phyloP scores from a whole-genome alignment of 192 early-diverging fungal genomes.

The Thamnidium elegans region DNA sequence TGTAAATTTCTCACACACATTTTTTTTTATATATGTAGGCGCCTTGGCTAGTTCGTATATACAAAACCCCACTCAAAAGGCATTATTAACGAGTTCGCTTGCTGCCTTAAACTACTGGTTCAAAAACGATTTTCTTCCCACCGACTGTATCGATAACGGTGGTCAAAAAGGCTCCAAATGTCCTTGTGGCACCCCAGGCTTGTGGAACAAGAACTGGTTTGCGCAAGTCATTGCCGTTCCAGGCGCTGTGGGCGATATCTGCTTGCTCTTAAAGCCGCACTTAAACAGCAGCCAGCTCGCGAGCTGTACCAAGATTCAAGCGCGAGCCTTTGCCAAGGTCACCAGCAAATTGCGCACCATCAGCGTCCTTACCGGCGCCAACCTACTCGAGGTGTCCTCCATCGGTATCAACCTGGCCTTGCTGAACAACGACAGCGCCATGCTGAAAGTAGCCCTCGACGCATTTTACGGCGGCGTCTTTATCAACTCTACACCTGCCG shows the following conservation, averaged over 20 bases:
- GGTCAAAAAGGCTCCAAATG: constrained; percentile 16
- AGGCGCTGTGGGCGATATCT: constrained; percentile 4
- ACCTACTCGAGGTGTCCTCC: constrained; percentile 22
- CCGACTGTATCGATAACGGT: constrained; percentile 11
- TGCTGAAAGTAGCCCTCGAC: constrained; percentile 9
- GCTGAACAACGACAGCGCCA: constrained; percentile 8
- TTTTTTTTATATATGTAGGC: neutral
- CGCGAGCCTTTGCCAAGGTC: constrained; percentile 8
- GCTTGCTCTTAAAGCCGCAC: constrained; percentile 8
- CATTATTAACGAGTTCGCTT: constrained; percentile 2
- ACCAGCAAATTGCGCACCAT: neutral
- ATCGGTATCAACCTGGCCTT: constrained; percentile 20
- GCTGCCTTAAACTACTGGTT: constrained; percentile 25
- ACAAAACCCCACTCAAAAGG: neutral
- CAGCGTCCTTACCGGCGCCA: constrained; percentile 20
- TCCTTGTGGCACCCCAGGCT: constrained; percentile 30
- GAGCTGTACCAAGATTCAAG: constrained; percentile 13
- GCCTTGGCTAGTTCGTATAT: constrained; percentile 5
- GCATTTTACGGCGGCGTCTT: constrained; percentile 14
- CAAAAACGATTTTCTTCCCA: constrained; percentile 10
- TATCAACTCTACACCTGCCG: neutral
- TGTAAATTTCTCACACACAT: neutral
- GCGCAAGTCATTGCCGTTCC: constrained; percentile 20
- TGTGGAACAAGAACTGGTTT: constrained; percentile 36
- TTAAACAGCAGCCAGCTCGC: neutral